Percentiles rank a stretch among this genome's conserved stretches.
Evolutionary conservation across 257 asterid species (phyloP).

Genomic region (Ophiorrhiza pumila): DNA sequence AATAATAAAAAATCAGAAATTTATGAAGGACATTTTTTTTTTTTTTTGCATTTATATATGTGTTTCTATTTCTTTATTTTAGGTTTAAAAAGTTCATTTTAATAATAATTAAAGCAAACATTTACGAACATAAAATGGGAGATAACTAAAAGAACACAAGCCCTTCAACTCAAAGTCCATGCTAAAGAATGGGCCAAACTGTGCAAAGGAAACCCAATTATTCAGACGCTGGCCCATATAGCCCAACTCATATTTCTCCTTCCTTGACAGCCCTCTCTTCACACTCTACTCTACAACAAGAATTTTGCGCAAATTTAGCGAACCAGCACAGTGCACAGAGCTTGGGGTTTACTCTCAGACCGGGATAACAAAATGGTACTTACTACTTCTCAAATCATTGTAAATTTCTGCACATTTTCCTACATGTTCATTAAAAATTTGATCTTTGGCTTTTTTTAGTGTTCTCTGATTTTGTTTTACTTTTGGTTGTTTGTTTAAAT

Average conservation of each 20-base stretch:
- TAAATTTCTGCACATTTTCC: neutral
- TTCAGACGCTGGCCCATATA: constrained; percentile 5
- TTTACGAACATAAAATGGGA: too few species aligned
- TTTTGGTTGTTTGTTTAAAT: neutral
- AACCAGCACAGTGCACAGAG: neutral
- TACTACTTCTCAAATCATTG: neutral
- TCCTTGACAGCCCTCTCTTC: neutral
- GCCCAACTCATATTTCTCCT: neutral
- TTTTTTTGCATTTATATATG: too few species aligned
- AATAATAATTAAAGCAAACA: too few species aligned
- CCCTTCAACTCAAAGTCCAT: too few species aligned
- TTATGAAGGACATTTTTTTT: too few species aligned
- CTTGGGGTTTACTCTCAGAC: constrained; percentile 8
- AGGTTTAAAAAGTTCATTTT: too few species aligned
- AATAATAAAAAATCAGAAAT: too few species aligned
- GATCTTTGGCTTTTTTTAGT: neutral
- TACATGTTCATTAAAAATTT: neutral
- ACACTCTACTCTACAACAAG: neutral
- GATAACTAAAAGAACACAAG: too few species aligned
- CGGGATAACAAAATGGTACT: constrained; percentile 5
- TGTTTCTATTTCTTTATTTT: too few species aligned
- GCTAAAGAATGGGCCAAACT: too few species aligned
- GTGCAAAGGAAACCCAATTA: too few species aligned
- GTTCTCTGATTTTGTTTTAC: neutral
- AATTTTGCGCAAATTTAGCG: neutral